Conservation (phyloP, 148 eudicot genomes). For the Silene latifolia region DNA sequence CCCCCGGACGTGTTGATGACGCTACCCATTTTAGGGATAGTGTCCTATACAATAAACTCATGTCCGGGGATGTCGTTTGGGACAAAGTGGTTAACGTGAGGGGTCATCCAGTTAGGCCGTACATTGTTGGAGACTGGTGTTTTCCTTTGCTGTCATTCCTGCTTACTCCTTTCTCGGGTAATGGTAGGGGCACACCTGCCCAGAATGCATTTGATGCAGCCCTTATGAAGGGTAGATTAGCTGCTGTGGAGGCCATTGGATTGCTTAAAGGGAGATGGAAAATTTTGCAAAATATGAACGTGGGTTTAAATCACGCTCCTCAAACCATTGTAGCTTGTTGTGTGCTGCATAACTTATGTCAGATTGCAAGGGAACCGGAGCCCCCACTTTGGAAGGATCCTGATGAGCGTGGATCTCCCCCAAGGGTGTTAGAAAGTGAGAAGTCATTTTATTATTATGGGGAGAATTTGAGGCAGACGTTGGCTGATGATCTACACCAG, state of each 20-base stretch:
- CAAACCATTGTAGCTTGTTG: constrained; percentile 98
- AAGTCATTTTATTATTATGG: constrained; percentile 63
- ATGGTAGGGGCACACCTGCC: constrained; percentile 51
- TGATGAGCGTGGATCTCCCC: constrained; percentile 61
- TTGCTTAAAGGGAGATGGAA: constrained; percentile 91
- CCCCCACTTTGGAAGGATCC: constrained; percentile 79
- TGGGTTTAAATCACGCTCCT: constrained; percentile 86
- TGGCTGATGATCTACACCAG: constrained; percentile 84
- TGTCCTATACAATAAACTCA: constrained; percentile 65
- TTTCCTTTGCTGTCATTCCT: constrained; percentile 81
- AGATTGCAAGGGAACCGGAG: constrained; percentile 95
- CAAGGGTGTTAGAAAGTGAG: constrained; percentile 72
- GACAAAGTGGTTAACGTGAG: constrained; percentile 73
- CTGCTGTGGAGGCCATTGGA: constrained; percentile 78
- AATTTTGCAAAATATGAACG: constrained; percentile 84
- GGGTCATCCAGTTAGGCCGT: constrained; percentile 82
- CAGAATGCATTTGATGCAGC: constrained; percentile 75
- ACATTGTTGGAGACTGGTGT: constrained; percentile 79
- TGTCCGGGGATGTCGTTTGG: constrained; percentile 83
- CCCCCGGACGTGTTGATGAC: constrained; percentile 79
- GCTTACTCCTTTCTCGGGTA: constrained; percentile 64
- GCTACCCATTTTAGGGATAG: constrained; percentile 85
- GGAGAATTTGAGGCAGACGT: constrained; percentile 65
- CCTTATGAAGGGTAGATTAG: constrained; percentile 69
- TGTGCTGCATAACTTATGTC: constrained; percentile 93